Conservation (phyloP, 805 yeast species). For the Candida nanaspora region DNA sequence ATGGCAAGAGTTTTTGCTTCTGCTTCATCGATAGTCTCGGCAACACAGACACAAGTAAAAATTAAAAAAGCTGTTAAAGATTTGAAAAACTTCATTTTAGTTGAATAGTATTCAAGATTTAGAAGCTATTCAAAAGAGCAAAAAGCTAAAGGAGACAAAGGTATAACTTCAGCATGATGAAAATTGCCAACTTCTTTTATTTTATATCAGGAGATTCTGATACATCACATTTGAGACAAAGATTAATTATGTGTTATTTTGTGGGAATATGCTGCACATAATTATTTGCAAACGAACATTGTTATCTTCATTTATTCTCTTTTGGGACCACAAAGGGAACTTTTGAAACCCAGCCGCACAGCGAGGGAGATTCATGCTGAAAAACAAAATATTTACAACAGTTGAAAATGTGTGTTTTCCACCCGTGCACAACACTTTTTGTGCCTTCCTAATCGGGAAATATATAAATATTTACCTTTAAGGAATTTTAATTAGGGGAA, state of each 20-base stretch:
- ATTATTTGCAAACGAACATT: too few relatives aligned
- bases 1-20: conserved; percentile 26
- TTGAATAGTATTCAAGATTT: too few relatives aligned
- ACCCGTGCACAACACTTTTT: conserved; percentile 3
- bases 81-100: not conserved
- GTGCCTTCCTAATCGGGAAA: conserved; percentile 10
- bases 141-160: not conserved
- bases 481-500: not conserved
- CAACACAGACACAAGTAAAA: not conserved
- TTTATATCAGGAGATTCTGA: not conserved
- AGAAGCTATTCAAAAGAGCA: too few relatives aligned
- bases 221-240: too few relatives aligned
- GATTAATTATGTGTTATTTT: not conserved
- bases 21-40: conserved; percentile 15
- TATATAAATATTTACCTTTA: not conserved
- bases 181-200: too few relatives aligned
- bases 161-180: not conserved
- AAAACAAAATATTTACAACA: too few relatives aligned
- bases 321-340: conserved; percentile 14
- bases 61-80: not conserved
- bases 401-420: too few relatives aligned
- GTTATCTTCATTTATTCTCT: conserved; percentile 4
- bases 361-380: too few relatives aligned
- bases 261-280: not conserved
- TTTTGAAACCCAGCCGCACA: too few relatives aligned